Conservation (phyloP, 1,139 yeast species). For the Diutina ranongensis region DNA sequence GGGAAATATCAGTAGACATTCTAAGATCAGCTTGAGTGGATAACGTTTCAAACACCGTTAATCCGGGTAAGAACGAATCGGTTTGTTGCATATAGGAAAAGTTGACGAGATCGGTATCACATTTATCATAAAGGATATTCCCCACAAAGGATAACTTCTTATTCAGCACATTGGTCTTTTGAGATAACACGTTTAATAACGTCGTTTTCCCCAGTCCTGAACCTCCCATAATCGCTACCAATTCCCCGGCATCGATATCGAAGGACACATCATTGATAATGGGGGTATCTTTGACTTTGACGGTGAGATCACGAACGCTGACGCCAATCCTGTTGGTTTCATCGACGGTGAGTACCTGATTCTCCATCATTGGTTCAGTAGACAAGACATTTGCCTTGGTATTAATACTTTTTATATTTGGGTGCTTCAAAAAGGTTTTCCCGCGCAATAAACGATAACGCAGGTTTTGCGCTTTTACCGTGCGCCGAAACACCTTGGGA, state of each 20-base stretch:
- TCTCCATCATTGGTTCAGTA: not conserved
- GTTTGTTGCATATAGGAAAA: conserved; percentile 71
- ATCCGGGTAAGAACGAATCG: conserved; percentile 59
- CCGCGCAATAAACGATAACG: not conserved
- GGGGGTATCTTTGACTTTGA: conserved; percentile 15
- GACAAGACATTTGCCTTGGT: not conserved
- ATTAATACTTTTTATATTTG: too few species aligned
- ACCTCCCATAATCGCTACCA: conserved; percentile 93
- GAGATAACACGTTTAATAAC: conserved; percentile 58
- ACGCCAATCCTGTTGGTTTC: conserved; percentile 16
- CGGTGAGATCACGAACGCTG: conserved; percentile 20
- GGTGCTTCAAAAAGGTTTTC: too few species aligned
- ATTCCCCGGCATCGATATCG: conserved; percentile 38
- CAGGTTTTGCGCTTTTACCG: not conserved
- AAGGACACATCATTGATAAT: conserved; percentile 39
- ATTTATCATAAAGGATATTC: conserved; percentile 33
- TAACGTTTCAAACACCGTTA: conserved; percentile 63
- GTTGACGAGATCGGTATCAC: conserved; percentile 18
- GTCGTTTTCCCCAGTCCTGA: conserved; percentile 89
- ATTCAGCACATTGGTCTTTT: conserved; percentile 33
- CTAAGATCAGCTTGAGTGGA: conserved; percentile 61
- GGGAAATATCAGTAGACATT: conserved; percentile 30
- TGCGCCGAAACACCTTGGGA: too few species aligned
- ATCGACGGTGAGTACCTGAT: not conserved
- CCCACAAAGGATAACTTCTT: conserved; percentile 26